Conservation (phyloP, 768 basidiomycete genomes). For the Russula abietina region DNA sequence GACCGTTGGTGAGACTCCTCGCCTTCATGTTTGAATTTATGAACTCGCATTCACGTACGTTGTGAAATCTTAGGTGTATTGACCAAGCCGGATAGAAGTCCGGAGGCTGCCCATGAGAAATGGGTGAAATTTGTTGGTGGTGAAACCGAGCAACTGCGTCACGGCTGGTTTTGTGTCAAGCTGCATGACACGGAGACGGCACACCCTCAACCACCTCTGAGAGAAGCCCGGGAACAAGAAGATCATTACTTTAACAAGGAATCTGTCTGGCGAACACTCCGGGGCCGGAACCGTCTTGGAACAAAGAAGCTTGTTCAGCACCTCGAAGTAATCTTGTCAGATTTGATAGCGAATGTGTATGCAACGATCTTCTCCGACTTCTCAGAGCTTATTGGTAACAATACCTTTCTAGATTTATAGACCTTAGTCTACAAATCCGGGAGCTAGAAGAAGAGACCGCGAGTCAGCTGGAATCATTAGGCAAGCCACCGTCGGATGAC, state of each 20-base stretch:
- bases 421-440: slow-evolving; percentile 50
- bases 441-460: slow-evolving; percentile 33
- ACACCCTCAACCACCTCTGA: background rate
- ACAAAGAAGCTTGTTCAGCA: background rate
- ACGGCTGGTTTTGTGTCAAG: slow-evolving; percentile 21
- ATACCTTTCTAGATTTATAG: slow-evolving; percentile 42
- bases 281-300: background rate
- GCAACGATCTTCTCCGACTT: background rate
- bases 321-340: slow-evolving; percentile 13
- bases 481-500: slow-evolving; percentile 47
- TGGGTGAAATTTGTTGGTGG: slow-evolving; percentile 24
- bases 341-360: background rate
- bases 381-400: background rate
- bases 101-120: slow-evolving; percentile 18
- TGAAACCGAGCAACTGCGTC: background rate
- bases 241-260: background rate
- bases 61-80: slow-evolving; percentile 27
- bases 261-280: background rate
- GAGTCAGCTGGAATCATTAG: slow-evolving; percentile 32
- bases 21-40: background rate
- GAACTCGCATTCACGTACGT: slow-evolving; percentile 7
- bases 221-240: slow-evolving; percentile 2
- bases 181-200: slow-evolving; percentile 8
- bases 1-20: slow-evolving; percentile 26
- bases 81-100: slow-evolving; percentile 32